phyloP scores from a whole-genome alignment of 139 green algal species.

The Chlorella sp. region DNA sequence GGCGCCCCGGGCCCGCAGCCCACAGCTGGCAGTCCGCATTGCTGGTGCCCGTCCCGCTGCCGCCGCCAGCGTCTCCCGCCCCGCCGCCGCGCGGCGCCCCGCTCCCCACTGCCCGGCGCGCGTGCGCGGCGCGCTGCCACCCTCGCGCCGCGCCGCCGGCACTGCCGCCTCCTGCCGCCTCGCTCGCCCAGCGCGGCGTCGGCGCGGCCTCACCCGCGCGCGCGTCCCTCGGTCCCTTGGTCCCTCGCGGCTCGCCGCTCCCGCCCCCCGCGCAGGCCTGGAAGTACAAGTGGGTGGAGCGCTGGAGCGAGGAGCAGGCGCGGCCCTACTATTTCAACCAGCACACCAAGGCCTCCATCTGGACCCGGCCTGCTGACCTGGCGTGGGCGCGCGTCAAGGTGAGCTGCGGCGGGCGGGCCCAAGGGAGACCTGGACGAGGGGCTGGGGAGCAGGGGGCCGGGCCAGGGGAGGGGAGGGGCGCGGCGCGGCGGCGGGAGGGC shows the following conservation, averaged over 20 bases:
- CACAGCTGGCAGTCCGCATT: too few relatives aligned
- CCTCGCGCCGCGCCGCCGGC: background rate
- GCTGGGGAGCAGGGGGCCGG: too few relatives aligned
- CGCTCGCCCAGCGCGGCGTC: background rate
- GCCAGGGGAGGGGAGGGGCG: too few relatives aligned
- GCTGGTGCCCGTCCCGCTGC: too few relatives aligned
- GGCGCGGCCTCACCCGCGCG: too few relatives aligned
- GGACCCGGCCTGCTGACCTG: slow-evolving; percentile 41
- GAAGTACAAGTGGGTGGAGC: slow-evolving; percentile 35
- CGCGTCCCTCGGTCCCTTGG: background rate
- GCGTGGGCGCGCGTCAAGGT: background rate
- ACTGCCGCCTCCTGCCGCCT: background rate
- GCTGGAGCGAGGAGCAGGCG: slow-evolving; percentile 29
- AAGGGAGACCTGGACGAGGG: too few relatives aligned
- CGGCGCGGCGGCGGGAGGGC: too few relatives aligned
- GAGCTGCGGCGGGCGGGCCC: too few relatives aligned
- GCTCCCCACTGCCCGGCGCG: too few relatives aligned
- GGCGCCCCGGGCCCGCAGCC: too few relatives aligned
- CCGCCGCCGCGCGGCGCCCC: too few relatives aligned
- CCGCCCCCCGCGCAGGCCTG: slow-evolving; percentile 5
- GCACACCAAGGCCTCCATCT: slow-evolving; percentile 31
- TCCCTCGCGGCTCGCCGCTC: background rate
- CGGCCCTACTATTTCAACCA: slow-evolving; percentile 49
- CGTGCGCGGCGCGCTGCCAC: background rate
- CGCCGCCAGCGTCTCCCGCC: too few relatives aligned